A percentile compares a stretch with the other conserved stretches of the same genome.
phyloP scores from a whole-genome alignment of 495 filamentous ascomycete genomes.

The Opeltia flavorubescens region DNA sequence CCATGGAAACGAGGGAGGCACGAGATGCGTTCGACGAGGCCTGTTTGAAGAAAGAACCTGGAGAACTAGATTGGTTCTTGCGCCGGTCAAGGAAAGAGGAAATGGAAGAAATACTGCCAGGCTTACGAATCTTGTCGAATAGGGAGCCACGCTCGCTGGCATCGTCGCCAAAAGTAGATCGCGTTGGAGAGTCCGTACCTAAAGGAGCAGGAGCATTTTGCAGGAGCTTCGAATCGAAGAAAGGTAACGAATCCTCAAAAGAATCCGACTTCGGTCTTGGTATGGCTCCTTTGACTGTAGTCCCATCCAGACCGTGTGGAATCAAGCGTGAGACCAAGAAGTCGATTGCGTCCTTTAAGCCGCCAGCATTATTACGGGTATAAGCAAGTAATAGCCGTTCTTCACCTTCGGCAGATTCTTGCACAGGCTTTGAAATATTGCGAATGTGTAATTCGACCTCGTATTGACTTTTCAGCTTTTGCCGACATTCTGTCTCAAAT shows the following conservation, averaged over 20 bases:
- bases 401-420: slow-evolving; percentile 29
- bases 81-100: slow-evolving; percentile 80
- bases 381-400: slow-evolving; percentile 56
- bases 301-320: slow-evolving; percentile 69
- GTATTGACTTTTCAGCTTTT: slow-evolving; percentile 79
- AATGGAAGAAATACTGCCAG: slow-evolving; percentile 82
- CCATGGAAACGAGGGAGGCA: slow-evolving; percentile 83
- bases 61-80: slow-evolving; percentile 79
- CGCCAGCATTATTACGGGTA: slow-evolving; percentile 93
- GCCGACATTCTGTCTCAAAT: slow-evolving; percentile 61
- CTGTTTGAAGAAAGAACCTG: slow-evolving; percentile 75
- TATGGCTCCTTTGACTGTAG: slow-evolving; percentile 79
- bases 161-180: slow-evolving; percentile 64
- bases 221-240: slow-evolving; percentile 90
- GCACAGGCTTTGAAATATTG: slow-evolving; percentile 36
- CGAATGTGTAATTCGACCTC: slow-evolving; percentile 69
- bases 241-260: slow-evolving; percentile 90
- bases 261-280: slow-evolving; percentile 96
- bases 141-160: slow-evolving; percentile 67
- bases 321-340: slow-evolving; percentile 75
- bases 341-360: slow-evolving; percentile 89
- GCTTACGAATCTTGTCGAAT: slow-evolving; percentile 81
- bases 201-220: slow-evolving; percentile 75
- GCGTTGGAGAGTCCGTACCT: slow-evolving; percentile 72
- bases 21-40: slow-evolving; percentile 89